Base-by-base conservation (phyloP, 306 rosid species). In the Cucumis cinereus region DNA sequence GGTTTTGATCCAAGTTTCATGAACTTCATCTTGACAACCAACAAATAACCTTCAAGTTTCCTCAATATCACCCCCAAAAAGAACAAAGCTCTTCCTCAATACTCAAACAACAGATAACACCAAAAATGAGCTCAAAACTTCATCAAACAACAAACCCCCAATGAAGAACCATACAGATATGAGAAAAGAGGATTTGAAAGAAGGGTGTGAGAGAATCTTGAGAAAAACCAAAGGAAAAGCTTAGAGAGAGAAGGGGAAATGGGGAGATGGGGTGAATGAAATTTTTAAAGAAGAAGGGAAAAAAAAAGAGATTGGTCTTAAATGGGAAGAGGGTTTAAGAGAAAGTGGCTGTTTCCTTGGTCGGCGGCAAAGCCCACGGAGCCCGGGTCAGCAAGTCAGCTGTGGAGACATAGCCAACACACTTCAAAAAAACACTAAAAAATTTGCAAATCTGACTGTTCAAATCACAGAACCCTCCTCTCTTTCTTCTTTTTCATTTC, bases 1-100 rank as follows among this genome's bases (percentile, higher is more conserved):
- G 90, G 89, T 90, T 92, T 95, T 47, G 99, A 92, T 85, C 99
- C 99, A 85, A 95, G 99, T 81, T 92, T 92, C 99, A 95, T 92
- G 84, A 92, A 95, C 96, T 95, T 95, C 99, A 95, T 95, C 86
- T 84, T 86, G 57, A 67, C 79, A 82, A 80, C 40, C 54, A 40
- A 56, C 8, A 15, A 69, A 87, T 87, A 88, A 75, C 76, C 84
- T 85, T 77, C 81, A 80, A 79, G 63, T 63, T 24, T 64, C 59
- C 45, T 10, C 20, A 30, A 67, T n/a, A n/a, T 19, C 41, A 4
- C 56, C 47, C 23, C 54, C 6, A 11, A 2, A 11, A 81, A 74
- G 5, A 81, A 74, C n/a, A 71, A 73, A 57, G 40, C 59, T 74
- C 20, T 85, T 75, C 50, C 82, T 80, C 79, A 74, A 80, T 61